A percentile compares a stretch with the other conserved stretches of the same genome.
Conservation (phyloP, 805 yeast species). For the Zygotorulaspora florentina region DNA sequence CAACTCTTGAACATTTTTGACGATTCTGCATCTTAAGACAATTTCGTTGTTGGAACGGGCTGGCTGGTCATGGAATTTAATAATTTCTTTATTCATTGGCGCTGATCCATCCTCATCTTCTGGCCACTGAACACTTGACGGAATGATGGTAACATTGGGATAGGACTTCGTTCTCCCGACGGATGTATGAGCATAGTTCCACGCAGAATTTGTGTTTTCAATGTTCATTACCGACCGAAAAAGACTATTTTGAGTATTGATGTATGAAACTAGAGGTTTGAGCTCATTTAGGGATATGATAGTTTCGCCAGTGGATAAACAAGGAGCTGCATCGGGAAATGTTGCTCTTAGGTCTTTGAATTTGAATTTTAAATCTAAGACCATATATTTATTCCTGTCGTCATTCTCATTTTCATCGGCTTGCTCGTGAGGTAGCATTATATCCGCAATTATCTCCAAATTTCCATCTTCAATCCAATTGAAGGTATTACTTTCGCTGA, state of each 20-base stretch:
- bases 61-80: conserved; percentile 36
- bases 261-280: conserved; percentile 55
- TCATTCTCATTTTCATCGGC: conserved; percentile 17
- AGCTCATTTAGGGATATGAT: conserved; percentile 57
- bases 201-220: conserved; percentile 20
- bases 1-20: conserved; percentile 43
- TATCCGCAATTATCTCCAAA: conserved; percentile 65
- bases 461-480: conserved; percentile 73
- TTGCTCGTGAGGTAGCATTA: conserved; percentile 60
- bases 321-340: conserved; percentile 46
- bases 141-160: conserved; percentile 27
- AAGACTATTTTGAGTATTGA: conserved; percentile 45
- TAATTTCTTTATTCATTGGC: conserved; percentile 19
- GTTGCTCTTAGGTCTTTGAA: conserved; percentile 60
- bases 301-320: conserved; percentile 50
- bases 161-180: conserved; percentile 26
- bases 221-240: conserved; percentile 18
- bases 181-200: conserved; percentile 30
- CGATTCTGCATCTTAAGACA: conserved; percentile 40
- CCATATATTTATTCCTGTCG: conserved; percentile 46
- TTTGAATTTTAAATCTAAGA: conserved; percentile 61
- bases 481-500: conserved; percentile 41
- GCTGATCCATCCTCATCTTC: conserved; percentile 19
- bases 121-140: conserved; percentile 21
- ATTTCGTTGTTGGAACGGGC: conserved; percentile 26